Base-by-base conservation (phyloP, 176 grass and related monocot species). In the Carex scoparia region DNA sequence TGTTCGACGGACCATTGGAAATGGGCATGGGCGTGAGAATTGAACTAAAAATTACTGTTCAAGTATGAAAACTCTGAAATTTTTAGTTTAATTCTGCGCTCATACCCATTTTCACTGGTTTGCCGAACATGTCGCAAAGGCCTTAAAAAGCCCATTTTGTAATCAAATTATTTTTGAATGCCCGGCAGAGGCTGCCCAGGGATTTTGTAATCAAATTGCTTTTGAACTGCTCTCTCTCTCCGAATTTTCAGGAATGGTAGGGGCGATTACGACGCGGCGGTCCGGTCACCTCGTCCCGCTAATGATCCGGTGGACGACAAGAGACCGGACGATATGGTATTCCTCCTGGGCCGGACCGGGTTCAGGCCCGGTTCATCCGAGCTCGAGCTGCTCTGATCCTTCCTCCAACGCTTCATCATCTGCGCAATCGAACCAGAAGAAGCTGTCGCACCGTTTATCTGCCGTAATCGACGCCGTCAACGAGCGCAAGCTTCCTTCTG, bases 401-500 rank as follows among this genome's bases (percentile, higher is more conserved):
- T 44, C 88, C 19, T 81, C 86, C 11, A 67, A 84, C 51, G 14
- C 80, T 40, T 65, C 90, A 1, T 61, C 61, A 7, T 89, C 90
- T 56, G 32, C 54, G 3, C 7, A 5, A 13, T 65, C 82, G 28
- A 66, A 81, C 48, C 89, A 84, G 78, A 92, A 91, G 81, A 82
- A 88, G 16, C 63, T 84, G 4, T 48, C 56, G 3, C 86, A 97
- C 71, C 89, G 90, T 89, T 81, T 94, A 1, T 84, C 90, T 23
- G 44, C 90, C 10, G 94, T 91, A n/a, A 83, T 87, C 33, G 92
- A 97, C 35, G 92, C 89, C 85, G 84, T 94, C 80, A 91, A 92
- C 81, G 90, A 97, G 16, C 90, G 90, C 54, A 94, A 91, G 87
- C 90, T 97, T 10, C 90, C 92, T 35, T 86, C 92, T 10, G 87